phyloP scores from a whole-genome alignment of 495 filamentous ascomycete genomes.

The Penicillium goetzii region DNA sequence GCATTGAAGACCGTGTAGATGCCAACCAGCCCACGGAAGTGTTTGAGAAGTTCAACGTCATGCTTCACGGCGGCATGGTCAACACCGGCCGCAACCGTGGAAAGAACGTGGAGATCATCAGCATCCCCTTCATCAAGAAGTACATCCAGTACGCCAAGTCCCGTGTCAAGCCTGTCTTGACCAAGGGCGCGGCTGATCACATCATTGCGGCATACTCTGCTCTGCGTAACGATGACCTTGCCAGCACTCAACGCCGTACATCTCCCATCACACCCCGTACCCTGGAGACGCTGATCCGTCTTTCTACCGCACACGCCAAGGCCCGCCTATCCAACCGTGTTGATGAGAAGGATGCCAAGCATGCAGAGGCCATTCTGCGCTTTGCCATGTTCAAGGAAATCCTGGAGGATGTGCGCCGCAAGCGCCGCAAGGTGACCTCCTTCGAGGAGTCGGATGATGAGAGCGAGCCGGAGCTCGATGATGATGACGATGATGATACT shows the following conservation, averaged over 20 bases:
- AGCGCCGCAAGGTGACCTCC: conserved; percentile 60
- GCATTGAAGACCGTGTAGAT: conserved; percentile 76
- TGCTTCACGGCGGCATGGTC: conserved; percentile 92
- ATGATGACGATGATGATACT: conserved; percentile 40
- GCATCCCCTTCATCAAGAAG: conserved; percentile 99
- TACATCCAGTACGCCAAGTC: conserved; percentile 99
- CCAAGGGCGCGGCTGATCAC: conserved; percentile 89
- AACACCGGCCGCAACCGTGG: conserved; percentile 68
- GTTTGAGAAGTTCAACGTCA: conserved; percentile 93
- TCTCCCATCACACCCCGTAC: conserved; percentile 96
- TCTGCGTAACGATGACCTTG: conserved; percentile 93
- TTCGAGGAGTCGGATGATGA: conserved; percentile 55
- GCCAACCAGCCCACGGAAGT: conserved; percentile 79
- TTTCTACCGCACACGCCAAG: conserved; percentile 96
- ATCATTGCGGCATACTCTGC: conserved; percentile 92
- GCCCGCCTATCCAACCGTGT: conserved; percentile 89
- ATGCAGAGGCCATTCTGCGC: conserved; percentile 86
- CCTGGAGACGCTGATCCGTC: conserved; percentile 94
- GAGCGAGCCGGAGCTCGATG: conserved; percentile 45
- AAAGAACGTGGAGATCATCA: conserved; percentile 87
- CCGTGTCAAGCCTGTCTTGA: conserved; percentile 86
- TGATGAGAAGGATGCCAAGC: conserved; percentile 85
- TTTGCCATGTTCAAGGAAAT: conserved; percentile 99
- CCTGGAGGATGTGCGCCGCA: conserved; percentile 81
- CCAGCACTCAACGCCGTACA: conserved; percentile 90